phyloP scores from a whole-genome alignment of 2,329 filamentous ascomycete genomes.

The Penicillium sp. region DNA sequence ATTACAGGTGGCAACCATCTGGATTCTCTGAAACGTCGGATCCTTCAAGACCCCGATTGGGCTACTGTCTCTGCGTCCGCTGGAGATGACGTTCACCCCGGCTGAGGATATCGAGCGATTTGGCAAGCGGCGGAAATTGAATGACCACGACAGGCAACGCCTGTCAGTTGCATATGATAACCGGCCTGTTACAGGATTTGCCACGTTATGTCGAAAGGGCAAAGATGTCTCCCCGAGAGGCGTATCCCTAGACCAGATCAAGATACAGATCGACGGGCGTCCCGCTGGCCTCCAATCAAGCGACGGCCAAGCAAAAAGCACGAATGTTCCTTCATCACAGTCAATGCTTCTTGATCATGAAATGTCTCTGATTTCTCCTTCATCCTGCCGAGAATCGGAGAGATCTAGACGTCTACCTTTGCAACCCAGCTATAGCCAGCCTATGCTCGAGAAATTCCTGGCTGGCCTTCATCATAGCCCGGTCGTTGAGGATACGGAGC shows the following conservation, averaged over 20 bases:
- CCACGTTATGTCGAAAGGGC: conserved; percentile 1
- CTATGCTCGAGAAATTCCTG: neutral
- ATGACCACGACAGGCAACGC: conserved; percentile 27
- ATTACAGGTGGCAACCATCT: conserved; percentile 10
- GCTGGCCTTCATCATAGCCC: neutral
- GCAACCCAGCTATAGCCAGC: neutral
- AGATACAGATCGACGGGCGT: conserved; percentile 23
- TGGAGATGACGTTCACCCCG: conserved; percentile 30
- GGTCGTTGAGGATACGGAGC: neutral
- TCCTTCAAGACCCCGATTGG: conserved; percentile 38
- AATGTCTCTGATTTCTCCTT: neutral
- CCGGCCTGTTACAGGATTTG: neutral
- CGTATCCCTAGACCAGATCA: conserved; percentile 13
- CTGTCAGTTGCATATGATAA: conserved; percentile 10
- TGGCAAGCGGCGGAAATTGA: conserved; percentile 35
- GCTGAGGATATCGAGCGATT: conserved; percentile 29
- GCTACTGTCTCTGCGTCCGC: conserved; percentile 33
- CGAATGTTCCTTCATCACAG: conserved; percentile 25
- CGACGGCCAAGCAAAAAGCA: neutral
- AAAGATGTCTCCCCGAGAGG: conserved; percentile 5
- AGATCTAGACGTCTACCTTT: neutral
- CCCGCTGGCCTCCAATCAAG: conserved; percentile 9
- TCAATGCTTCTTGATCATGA: conserved; percentile 34
- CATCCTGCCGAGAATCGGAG: neutral
- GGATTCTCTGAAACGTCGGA: conserved; percentile 28